Percentiles rank a stretch among this genome's conserved stretches.
Conservation (phyloP, 164 flowering plant species). For the Magnolia kwangsiensis region DNA sequence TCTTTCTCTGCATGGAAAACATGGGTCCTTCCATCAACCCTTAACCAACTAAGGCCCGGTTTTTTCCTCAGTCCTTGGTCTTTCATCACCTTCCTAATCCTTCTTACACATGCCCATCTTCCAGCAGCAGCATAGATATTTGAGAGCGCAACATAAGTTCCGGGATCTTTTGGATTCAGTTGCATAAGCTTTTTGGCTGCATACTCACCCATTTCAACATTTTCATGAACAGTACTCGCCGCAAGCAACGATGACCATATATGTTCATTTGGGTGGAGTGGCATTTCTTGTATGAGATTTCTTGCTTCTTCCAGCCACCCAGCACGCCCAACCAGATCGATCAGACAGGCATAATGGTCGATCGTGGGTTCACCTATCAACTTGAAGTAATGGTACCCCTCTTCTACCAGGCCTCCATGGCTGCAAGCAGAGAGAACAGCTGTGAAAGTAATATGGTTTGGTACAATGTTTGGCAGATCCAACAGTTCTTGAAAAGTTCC, state of each 20-base stretch:
- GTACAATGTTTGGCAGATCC: constrained; percentile 16
- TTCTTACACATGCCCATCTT: constrained; percentile 27
- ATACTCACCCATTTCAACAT: constrained; percentile 22
- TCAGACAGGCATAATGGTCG: constrained; percentile 27
- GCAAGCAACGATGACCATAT: constrained; percentile 29
- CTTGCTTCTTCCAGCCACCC: constrained; percentile 27
- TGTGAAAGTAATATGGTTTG: constrained; percentile 22
- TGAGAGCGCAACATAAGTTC: constrained; percentile 29
- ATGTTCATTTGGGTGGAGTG: constrained; percentile 21
- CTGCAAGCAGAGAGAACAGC: constrained; percentile 33
- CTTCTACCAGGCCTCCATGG: constrained; percentile 25
- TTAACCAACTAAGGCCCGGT: constrained; percentile 23
- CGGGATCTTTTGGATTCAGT: constrained; percentile 30
- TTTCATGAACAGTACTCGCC: constrained; percentile 19
- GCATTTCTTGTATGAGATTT: constrained; percentile 22
- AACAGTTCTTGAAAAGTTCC: constrained; percentile 19
- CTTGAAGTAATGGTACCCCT: constrained; percentile 22
- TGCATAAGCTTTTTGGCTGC: constrained; percentile 18
- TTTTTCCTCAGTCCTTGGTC: constrained; percentile 13
- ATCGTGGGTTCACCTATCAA: constrained; percentile 24
- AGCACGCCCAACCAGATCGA: constrained; percentile 24
- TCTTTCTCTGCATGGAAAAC: constrained; percentile 23
- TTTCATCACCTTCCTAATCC: constrained; percentile 26
- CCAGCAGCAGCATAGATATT: constrained; percentile 28
- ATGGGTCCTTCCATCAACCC: constrained; percentile 16